A percentile compares a stretch with the other conserved stretches of the same genome.
Conservation (phyloP, 2,329 filamentous ascomycete genomes). For the Bertia moriformis region DNA sequence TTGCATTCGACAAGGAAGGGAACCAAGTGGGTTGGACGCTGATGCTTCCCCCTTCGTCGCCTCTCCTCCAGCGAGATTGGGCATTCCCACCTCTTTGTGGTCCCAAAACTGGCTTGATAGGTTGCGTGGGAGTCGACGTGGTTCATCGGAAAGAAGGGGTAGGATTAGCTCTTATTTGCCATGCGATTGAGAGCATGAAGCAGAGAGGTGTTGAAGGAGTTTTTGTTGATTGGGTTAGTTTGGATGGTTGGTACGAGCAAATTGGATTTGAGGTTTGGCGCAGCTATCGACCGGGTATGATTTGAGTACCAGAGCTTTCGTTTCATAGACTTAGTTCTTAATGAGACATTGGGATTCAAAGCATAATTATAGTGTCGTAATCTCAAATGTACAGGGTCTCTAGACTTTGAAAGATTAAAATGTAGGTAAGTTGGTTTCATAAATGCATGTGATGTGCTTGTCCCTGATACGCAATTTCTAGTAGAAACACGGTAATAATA, state of each 20-base stretch:
- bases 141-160: slow-evolving; percentile 19
- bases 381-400: too few relatives aligned
- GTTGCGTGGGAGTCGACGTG: slow-evolving; percentile 24
- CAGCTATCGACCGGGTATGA: slow-evolving; percentile 17
- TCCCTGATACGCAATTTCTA: too few relatives aligned
- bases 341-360: too few relatives aligned
- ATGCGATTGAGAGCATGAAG: slow-evolving; percentile 26
- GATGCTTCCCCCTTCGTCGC: slow-evolving; percentile 19
- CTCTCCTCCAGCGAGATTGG: slow-evolving; percentile 16
- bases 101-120: slow-evolving; percentile 24
- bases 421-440: too few relatives aligned
- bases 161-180: slow-evolving; percentile 22
- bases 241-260: slow-evolving; percentile 26
- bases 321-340: too few relatives aligned
- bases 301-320: too few relatives aligned
- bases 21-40: slow-evolving; percentile 27
- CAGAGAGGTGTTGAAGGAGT: slow-evolving; percentile 21
- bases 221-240: slow-evolving; percentile 25
- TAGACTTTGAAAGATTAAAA: too few relatives aligned
- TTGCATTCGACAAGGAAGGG: slow-evolving; percentile 18
- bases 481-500: too few relatives aligned
- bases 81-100: slow-evolving; percentile 22
- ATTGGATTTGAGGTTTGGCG: slow-evolving; percentile 22
- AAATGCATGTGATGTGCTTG: too few relatives aligned
- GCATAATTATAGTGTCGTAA: too few relatives aligned